Evolutionary conservation across 352 stramenopile species (phyloP).

Genomic region (Globisporangium radiosum): DNA sequence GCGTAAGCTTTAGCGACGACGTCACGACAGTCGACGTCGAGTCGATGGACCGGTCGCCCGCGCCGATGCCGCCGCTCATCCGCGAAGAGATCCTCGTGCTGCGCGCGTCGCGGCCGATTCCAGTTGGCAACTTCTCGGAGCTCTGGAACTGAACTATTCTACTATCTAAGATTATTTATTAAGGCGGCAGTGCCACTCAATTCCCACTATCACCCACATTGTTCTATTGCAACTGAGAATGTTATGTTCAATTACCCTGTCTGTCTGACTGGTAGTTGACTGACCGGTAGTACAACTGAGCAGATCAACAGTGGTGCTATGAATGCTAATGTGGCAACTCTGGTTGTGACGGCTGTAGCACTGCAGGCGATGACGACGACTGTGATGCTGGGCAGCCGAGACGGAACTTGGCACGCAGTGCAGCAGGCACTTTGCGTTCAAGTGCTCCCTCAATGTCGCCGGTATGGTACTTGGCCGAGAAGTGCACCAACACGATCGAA

Average conservation of each 20-base stretch:
- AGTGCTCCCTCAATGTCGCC: constrained; percentile 29
- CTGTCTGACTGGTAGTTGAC: too few species aligned
- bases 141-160: constrained; percentile 48
- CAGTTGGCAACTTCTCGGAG: constrained; percentile 69
- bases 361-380: not conserved
- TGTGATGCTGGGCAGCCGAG: not conserved
- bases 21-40: constrained; percentile 35
- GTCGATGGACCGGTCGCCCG: constrained; percentile 48
- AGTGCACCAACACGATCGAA: constrained; percentile 65
- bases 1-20: constrained; percentile 58
- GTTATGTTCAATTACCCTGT: too few species aligned
- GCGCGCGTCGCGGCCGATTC: constrained; percentile 63
- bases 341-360: too few species aligned
- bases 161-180: too few species aligned
- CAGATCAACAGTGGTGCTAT: not conserved
- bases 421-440: constrained; percentile 20
- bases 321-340: too few species aligned
- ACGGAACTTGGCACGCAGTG: constrained; percentile 37
- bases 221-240: too few species aligned
- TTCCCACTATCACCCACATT: too few species aligned
- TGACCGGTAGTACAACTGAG: too few species aligned
- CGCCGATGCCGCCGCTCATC: constrained; percentile 54
- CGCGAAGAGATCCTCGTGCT: constrained; percentile 77
- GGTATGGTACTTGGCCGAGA: constrained; percentile 53
- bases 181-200: too few species aligned